A percentile compares a stretch with the other conserved stretches of the same genome.
Conservation (phyloP, 1,139 yeast species). For the Suhomyces bribrorum region DNA sequence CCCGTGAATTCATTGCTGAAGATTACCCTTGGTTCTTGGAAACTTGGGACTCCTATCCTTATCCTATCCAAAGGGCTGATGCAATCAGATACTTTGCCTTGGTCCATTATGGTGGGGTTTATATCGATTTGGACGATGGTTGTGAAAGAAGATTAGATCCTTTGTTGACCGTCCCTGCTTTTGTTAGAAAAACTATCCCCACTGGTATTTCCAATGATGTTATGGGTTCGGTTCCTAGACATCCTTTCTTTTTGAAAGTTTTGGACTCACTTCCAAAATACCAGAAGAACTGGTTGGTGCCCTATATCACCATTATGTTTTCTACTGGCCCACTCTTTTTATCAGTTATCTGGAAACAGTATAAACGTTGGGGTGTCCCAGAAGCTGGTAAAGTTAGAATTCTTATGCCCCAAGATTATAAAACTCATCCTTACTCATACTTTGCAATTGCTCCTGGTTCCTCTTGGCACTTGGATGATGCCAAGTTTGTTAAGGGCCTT, state of each 20-base stretch:
- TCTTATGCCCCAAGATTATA: slow-evolving; percentile 71
- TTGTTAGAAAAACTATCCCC: slow-evolving; percentile 84
- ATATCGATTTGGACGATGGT: slow-evolving; percentile 88
- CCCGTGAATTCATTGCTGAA: slow-evolving; percentile 73
- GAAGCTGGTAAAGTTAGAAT: slow-evolving; percentile 64
- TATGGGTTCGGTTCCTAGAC: slow-evolving; percentile 85
- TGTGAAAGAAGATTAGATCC: slow-evolving; percentile 80
- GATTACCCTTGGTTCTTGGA: slow-evolving; percentile 84
- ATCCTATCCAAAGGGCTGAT: slow-evolving; percentile 87
- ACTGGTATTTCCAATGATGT: slow-evolving; percentile 93
- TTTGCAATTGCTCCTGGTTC: slow-evolving; percentile 77
- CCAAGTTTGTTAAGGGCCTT: slow-evolving; percentile 67
- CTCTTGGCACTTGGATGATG: slow-evolving; percentile 89
- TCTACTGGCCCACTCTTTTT: slow-evolving; percentile 91
- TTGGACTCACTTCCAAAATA: slow-evolving; percentile 64
- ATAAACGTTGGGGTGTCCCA: slow-evolving; percentile 75
- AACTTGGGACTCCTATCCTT: slow-evolving; percentile 76
- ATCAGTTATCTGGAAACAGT: slow-evolving; percentile 85
- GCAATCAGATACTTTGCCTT: slow-evolving; percentile 88
- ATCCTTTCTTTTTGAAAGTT: slow-evolving; percentile 78
- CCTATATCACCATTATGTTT: slow-evolving; percentile 89
- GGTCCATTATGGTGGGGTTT: slow-evolving; percentile 84
- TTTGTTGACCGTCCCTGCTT: slow-evolving; percentile 76
- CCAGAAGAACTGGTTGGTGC: slow-evolving; percentile 73
- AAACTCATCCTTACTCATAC: slow-evolving; percentile 57